Evolutionary conservation across 202 grass and related monocot species (phyloP).

Genomic region (Dendrocalamus latiflorus): DNA sequence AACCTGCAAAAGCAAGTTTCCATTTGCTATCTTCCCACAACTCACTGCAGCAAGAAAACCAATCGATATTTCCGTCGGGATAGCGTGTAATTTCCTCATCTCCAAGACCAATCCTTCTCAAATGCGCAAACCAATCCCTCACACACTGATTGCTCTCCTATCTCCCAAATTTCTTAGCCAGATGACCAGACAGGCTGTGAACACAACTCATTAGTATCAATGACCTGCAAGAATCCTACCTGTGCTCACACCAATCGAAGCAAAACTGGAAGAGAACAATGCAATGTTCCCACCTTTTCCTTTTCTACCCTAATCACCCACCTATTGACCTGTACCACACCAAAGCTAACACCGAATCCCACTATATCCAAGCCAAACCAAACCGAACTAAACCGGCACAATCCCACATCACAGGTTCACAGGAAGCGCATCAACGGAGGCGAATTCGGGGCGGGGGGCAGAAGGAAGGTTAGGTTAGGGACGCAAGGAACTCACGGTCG

Average conservation of each 20-base stretch:
- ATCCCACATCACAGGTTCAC: not conserved
- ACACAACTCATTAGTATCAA: too few relatives aligned
- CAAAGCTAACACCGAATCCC: too few relatives aligned
- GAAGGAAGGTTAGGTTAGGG: too few relatives aligned
- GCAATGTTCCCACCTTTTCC: too few relatives aligned
- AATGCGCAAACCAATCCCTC: not conserved
- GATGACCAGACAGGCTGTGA: too few relatives aligned
- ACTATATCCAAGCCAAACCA: too few relatives aligned
- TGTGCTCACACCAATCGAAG: too few relatives aligned
- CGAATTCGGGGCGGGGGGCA: not conserved
- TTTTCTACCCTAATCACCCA: too few relatives aligned
- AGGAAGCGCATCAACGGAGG: not conserved
- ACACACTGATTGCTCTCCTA: not conserved
- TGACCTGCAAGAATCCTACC: too few relatives aligned
- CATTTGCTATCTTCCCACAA: not conserved
- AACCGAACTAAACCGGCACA: not conserved
- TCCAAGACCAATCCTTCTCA: not conserved
- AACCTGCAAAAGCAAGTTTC: not conserved
- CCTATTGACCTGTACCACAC: too few relatives aligned
- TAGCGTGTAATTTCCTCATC: not conserved
- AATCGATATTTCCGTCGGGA: not conserved
- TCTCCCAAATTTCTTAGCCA: not conserved
- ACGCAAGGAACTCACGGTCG: slow-evolving; percentile 63
- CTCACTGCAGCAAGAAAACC: not conserved
- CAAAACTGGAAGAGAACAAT: too few relatives aligned